These are phyloP conservation scores for Sarcomyxa edulis DNA, from an alignment of 768 basidiomycete species.

Conservation along the genomic window DNA sequence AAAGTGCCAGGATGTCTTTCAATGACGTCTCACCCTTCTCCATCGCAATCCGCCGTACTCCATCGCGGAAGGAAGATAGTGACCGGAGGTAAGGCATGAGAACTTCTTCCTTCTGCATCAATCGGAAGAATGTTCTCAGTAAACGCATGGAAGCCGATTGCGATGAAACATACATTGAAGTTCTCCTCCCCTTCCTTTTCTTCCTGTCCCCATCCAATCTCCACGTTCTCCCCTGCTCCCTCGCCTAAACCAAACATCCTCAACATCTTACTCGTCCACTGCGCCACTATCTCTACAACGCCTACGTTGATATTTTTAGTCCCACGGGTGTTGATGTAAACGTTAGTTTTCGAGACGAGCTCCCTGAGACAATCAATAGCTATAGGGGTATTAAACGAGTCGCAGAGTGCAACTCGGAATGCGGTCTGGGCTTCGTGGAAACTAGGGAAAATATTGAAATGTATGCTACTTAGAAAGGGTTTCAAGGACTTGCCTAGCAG, in stretches of 20 bases:
- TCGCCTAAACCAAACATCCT: constrained; percentile 78
- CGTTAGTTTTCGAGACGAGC: constrained; percentile 78
- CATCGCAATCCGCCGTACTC: constrained; percentile 79
- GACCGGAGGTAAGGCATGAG: constrained; percentile 86
- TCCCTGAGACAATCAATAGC: constrained; percentile 76
- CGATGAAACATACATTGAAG: constrained; percentile 42
- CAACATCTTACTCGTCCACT: constrained; percentile 71
- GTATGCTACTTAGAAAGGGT: constrained; percentile 6
- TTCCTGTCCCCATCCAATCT: constrained; percentile 86
- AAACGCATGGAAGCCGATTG: neutral
- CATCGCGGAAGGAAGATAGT: constrained; percentile 88
- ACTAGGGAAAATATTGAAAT: constrained; percentile 32
- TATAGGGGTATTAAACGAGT: constrained; percentile 93
- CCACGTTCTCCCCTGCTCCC: constrained; percentile 44
- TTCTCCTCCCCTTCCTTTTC: constrained; percentile 33
- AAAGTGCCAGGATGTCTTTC: constrained; percentile 80
- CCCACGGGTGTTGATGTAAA: constrained; percentile 74
- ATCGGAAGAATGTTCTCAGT: constrained; percentile 4
- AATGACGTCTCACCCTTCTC: constrained; percentile 57
- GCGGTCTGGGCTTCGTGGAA: constrained; percentile 67
- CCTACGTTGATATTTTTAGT: constrained; percentile 55
- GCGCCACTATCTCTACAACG: constrained; percentile 57
- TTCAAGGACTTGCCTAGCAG: constrained; percentile 43
- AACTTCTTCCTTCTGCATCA: constrained; percentile 67
- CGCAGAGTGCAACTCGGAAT: constrained; percentile 86